A percentile compares a stretch with the other conserved stretches of the same genome.
Evolutionary conservation across 2,329 filamentous ascomycete species (phyloP).

Genomic region (Colletotrichum sidae): DNA sequence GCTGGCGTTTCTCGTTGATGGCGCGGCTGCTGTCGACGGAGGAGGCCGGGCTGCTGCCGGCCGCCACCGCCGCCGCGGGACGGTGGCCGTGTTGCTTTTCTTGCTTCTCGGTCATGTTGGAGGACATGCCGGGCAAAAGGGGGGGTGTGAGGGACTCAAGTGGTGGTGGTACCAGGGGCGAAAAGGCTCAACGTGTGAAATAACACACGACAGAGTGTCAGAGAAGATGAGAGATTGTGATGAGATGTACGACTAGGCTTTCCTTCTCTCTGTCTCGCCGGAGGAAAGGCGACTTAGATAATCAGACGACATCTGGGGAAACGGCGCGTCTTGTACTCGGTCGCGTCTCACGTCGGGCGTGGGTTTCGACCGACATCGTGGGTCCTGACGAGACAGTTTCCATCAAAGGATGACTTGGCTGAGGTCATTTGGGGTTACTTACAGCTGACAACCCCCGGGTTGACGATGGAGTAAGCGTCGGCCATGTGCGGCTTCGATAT

Average conservation of each 20-base stretch:
- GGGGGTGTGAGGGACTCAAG: too few species aligned
- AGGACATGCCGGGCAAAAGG: too few species aligned
- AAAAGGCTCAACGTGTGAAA: neutral
- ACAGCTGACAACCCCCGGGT: neutral
- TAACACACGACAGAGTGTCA: neutral
- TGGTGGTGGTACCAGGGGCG: constrained; percentile 1
- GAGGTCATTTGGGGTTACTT: constrained; percentile 25
- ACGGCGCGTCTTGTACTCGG: constrained; percentile 31
- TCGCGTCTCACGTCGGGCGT: constrained; percentile 3
- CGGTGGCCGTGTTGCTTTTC: constrained; percentile 28
- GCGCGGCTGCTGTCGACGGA: constrained; percentile 23
- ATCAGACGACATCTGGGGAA: neutral
- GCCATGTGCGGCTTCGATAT: constrained; percentile 10
- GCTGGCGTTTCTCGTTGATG: constrained; percentile 7
- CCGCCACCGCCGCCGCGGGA: neutral
- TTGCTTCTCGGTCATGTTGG: constrained; percentile 29
- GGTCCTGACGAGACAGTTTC: constrained; percentile 3
- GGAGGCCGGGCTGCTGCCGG: constrained; percentile 17
- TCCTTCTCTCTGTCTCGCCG: too few species aligned
- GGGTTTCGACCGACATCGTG: constrained; percentile 10
- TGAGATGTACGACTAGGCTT: neutral
- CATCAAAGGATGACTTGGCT: constrained; percentile 32
- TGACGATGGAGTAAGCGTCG: constrained; percentile 18
- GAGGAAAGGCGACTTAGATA: neutral
- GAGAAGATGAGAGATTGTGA: constrained; percentile 2